Conservation (phyloP, 257 asterid genomes). For the Paraleonurus japonicus region DNA sequence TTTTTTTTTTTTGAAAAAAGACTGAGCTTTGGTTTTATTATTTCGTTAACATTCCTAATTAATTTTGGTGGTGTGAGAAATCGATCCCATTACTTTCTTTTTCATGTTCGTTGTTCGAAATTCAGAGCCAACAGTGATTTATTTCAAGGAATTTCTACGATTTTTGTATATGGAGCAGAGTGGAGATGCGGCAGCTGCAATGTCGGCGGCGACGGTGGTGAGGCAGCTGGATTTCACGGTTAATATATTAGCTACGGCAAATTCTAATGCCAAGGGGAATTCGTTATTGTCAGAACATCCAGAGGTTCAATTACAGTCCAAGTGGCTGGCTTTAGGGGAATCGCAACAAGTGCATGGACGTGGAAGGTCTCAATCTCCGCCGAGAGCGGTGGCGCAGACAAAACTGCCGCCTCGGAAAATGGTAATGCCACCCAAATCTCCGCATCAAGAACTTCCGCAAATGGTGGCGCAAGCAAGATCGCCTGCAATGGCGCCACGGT, state of each 20-base stretch:
- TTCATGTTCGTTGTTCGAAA: conserved; percentile 23
- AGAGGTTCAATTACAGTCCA: conserved; percentile 49
- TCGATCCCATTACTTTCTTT: not conserved
- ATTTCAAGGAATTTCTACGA: not conserved
- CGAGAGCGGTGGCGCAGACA: conserved; percentile 30
- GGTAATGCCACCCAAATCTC: conserved; percentile 41
- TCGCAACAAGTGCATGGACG: conserved; percentile 31
- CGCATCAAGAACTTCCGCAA: conserved; percentile 29
- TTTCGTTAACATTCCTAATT: not conserved
- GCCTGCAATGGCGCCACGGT: conserved; percentile 25
- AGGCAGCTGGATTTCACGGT: conserved; percentile 65
- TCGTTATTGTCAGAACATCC: conserved; percentile 48
- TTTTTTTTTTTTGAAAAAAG: not conserved
- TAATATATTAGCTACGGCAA: conserved; percentile 24
- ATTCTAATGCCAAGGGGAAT: conserved; percentile 29
- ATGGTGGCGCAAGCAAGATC: conserved; percentile 28
- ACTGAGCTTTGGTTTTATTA: conserved; percentile 17
- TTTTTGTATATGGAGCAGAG: conserved; percentile 46
- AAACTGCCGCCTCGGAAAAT: conserved; percentile 35
- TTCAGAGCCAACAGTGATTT: not conserved
- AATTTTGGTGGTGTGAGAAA: not conserved
- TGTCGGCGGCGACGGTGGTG: conserved; percentile 40
- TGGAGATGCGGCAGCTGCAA: conserved; percentile 27
- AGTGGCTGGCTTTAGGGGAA: conserved; percentile 42
- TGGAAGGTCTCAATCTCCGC: conserved; percentile 33